Evolutionary conservation across 1,284 basidiomycete genomes (phyloP), one percentile per base, ranked within the genome.

Genomic region (Tilletiopsis washingtonensis): DNA sequence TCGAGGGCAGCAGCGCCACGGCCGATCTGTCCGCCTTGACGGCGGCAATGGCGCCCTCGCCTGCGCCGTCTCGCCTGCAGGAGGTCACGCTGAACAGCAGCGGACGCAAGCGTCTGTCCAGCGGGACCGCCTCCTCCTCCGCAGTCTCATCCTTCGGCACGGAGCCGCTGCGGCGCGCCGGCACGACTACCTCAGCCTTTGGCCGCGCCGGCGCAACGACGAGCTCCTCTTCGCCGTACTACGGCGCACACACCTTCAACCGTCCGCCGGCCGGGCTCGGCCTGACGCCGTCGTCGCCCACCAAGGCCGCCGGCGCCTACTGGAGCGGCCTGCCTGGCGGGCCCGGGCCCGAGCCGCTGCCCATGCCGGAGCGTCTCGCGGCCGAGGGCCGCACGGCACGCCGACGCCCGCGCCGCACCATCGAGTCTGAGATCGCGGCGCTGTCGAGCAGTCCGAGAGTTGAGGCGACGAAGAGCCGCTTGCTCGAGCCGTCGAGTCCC

Each of bases 381-480:
- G 32, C 32, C 17, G 32, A 11, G 17, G 12, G 12, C 3, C 17
- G 12, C 32, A 17, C 32, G 21, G 20, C 5, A 14, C 45, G 17
- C 7, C 37, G 17, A n/a, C 20, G 3, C 2, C 12, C 2, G 2
- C 25, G 27, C 5, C 27, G 26, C n/a, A 67, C 64, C 15, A 67
- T 67, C 49, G 64, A 67, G 25, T 51, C 61, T 51, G 64, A 67
- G 20, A 51, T 67, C 21, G 51, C 56, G 40, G 87, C 90, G 3
- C 29, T 52, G 14, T 47, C 29, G 34, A 39, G 24, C 9, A 49
- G 46, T n/a, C 50, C 50, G 14, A 23, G 46, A 23, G 50, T 52
- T 7, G 43, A 47, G 17, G 29, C 15, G 17, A 39, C 46, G 26
- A 51, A 23, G 20, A 21, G 26, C 23, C n/a, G 40, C 32, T 32